Percentiles rank a stretch among this genome's conserved stretches.
Evolutionary conservation across 108 stramenopile species (phyloP).

Genomic region (Fragilaria radians): DNA sequence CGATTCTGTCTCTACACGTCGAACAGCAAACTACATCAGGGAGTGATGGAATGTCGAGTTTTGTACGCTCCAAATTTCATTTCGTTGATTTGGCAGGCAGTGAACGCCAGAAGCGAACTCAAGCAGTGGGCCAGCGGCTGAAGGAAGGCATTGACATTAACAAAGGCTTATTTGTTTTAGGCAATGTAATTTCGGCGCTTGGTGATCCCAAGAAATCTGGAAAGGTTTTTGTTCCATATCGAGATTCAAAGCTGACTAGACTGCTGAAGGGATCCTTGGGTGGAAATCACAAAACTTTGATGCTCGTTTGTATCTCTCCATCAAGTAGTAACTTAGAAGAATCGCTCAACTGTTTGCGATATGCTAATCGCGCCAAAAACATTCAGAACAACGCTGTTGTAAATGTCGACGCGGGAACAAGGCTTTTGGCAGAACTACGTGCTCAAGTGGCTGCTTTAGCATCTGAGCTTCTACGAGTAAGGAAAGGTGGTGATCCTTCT

Average conservation of each 20-base stretch:
- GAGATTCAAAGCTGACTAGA: slow-evolving; percentile 93
- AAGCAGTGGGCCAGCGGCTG: slow-evolving; percentile 73
- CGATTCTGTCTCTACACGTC: slow-evolving; percentile 80
- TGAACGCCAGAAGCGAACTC: slow-evolving; percentile 78
- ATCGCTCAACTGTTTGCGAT: slow-evolving; percentile 90
- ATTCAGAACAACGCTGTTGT: slow-evolving; percentile 88
- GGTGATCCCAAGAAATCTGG: slow-evolving; percentile 64
- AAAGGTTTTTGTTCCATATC: slow-evolving; percentile 86
- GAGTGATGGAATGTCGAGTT: slow-evolving; percentile 11
- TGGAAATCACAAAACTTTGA: slow-evolving; percentile 95
- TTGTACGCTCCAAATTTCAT: slow-evolving; percentile 46
- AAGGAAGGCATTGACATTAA: slow-evolving; percentile 98
- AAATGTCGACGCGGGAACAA: slow-evolving; percentile 58
- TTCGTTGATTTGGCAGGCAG: slow-evolving; percentile 92
- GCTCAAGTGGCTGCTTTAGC: slow-evolving; percentile 44
- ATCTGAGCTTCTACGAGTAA: slow-evolving; percentile 42
- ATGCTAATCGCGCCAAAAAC: slow-evolving; percentile 95
- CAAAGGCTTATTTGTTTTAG: slow-evolving; percentile 90
- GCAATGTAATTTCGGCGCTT: slow-evolving; percentile 96
- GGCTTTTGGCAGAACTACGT: slow-evolving; percentile 33
- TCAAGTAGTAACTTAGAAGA: slow-evolving; percentile 81
- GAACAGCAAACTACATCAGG: slow-evolving; percentile 58
- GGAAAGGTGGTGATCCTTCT: slow-evolving; percentile 23
- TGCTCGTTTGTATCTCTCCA: slow-evolving; percentile 94
- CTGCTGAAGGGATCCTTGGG: slow-evolving; percentile 85